Conservation (phyloP, 129 eudicot genomes). For the Saussurea involucrata region DNA sequence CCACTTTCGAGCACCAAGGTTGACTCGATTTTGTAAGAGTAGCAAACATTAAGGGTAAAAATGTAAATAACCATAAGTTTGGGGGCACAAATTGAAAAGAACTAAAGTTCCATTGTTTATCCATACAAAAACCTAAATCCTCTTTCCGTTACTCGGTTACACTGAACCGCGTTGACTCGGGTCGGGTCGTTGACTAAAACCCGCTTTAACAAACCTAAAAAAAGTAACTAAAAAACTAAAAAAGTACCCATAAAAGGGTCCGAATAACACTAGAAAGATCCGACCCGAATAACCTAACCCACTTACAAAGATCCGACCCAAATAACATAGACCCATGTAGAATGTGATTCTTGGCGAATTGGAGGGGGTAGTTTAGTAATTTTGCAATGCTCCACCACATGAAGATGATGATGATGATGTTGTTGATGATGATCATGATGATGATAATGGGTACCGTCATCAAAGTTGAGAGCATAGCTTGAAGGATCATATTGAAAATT, state of each 20-base stretch:
- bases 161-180: slow-evolving; percentile 1
- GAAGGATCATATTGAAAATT: slow-evolving; percentile 77
- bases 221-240: background rate
- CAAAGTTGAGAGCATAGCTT: slow-evolving; percentile 87
- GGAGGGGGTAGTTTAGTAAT: slow-evolving; percentile 18
- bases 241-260: background rate
- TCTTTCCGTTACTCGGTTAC: slow-evolving; percentile 6
- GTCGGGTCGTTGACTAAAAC: slow-evolving; percentile 8
- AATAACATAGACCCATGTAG: slow-evolving; percentile 51
- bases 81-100: background rate
- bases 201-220: background rate
- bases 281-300: slow-evolving; percentile 18
- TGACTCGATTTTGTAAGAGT: too few species aligned
- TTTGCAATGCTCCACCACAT: slow-evolving; percentile 15
- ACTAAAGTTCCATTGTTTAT: background rate
- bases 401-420: slow-evolving; percentile 5
- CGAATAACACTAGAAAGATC: slow-evolving; percentile 7
- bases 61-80: background rate
- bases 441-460: slow-evolving; percentile 46
- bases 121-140: slow-evolving; percentile 18
- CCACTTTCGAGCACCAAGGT: too few species aligned
- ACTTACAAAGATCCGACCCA: slow-evolving; percentile 36
- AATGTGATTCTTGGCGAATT: slow-evolving; percentile 13
- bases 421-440: background rate
- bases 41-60: background rate